Percentiles rank a stretch among this genome's conserved stretches.
Evolutionary conservation across 495 filamentous ascomycete species (phyloP).

Genomic region (Aspergillus cavernicola): DNA sequence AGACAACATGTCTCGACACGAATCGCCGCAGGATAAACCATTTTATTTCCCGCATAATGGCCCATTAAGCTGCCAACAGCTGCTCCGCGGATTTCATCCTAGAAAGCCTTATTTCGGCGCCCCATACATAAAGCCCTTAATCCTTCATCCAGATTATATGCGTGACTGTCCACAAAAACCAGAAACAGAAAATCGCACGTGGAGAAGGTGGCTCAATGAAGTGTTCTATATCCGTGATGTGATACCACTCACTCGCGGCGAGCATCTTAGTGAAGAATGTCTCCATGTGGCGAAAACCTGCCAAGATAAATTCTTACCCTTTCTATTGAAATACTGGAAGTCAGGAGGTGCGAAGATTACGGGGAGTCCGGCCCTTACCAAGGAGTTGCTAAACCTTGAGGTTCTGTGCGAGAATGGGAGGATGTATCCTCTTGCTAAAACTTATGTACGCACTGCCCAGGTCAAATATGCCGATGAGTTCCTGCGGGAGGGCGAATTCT

Average conservation of each 20-base stretch:
- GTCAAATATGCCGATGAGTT: constrained; percentile 15
- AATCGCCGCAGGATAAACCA: background rate
- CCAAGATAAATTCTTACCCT: constrained; percentile 25
- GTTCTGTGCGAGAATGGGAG: constrained; percentile 13
- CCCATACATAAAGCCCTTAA: no score
- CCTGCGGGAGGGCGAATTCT: constrained; percentile 19
- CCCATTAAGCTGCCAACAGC: constrained; percentile 18
- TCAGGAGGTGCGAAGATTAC: background rate
- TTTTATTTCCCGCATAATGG: constrained; percentile 18
- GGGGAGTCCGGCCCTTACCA: background rate
- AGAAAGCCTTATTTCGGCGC: no score
- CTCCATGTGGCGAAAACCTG: constrained; percentile 21
- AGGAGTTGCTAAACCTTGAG: constrained; percentile 2
- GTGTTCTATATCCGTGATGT: constrained; percentile 4
- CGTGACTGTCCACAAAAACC: constrained; percentile 5
- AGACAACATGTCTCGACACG: background rate
- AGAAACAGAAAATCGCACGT: constrained; percentile 5
- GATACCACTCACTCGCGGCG: background rate
- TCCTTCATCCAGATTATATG: constrained; percentile 11
- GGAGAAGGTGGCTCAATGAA: constrained; percentile 12
- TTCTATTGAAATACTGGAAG: constrained; percentile 22
- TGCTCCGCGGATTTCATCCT: no score
- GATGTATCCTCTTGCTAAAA: constrained; percentile 10
- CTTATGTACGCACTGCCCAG: constrained; percentile 14
- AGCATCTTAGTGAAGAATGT: constrained; percentile 19